phyloP scores from a whole-genome alignment of 2,329 filamentous ascomycete genomes.

The Trichophyton simii region DNA sequence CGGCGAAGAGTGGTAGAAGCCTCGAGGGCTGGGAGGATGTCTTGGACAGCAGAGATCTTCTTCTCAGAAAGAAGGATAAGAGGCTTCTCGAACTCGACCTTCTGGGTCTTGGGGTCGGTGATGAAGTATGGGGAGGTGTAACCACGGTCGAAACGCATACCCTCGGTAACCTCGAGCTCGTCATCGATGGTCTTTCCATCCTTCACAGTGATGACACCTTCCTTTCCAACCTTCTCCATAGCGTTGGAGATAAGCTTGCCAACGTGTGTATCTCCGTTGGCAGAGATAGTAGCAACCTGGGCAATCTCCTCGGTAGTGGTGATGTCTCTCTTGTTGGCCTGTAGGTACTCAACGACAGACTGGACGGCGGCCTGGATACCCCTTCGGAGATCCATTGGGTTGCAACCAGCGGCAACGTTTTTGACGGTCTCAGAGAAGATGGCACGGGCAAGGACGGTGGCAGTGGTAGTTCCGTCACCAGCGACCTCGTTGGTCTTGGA shows the following conservation, averaged over 20 bases:
- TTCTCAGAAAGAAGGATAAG: constrained; percentile 97
- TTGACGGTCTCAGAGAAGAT: constrained; percentile 99
- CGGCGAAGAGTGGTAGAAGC: constrained; percentile 90
- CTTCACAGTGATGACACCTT: constrained; percentile 99
- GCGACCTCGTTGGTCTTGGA: constrained; percentile 99
- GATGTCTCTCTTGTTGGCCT: constrained; percentile 94
- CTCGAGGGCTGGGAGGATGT: constrained; percentile 96
- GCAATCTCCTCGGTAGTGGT: constrained; percentile 95
- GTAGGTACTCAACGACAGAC: constrained; percentile 83
- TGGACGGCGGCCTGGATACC: constrained; percentile 96
- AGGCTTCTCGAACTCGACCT: constrained; percentile 99
- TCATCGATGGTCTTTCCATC: constrained; percentile 98
- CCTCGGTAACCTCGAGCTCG: constrained; percentile 97
- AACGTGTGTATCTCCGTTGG: constrained; percentile 92
- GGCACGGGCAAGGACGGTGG: constrained; percentile 88
- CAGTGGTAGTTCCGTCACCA: constrained; percentile 96
- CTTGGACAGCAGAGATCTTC: constrained; percentile 99
- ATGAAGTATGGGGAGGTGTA: constrained; percentile 99
- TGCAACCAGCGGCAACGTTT: constrained; percentile 98
- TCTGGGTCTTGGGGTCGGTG: constrained; percentile 95
- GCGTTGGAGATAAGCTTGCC: constrained; percentile 92
- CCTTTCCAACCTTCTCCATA: constrained; percentile 99
- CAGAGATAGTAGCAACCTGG: constrained; percentile 95
- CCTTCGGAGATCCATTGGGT: constrained; percentile 96
- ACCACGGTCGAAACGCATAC: constrained; percentile 99